Conservation (phyloP, 2,329 filamentous ascomycete genomes). For the Blumeriella jaapii region DNA sequence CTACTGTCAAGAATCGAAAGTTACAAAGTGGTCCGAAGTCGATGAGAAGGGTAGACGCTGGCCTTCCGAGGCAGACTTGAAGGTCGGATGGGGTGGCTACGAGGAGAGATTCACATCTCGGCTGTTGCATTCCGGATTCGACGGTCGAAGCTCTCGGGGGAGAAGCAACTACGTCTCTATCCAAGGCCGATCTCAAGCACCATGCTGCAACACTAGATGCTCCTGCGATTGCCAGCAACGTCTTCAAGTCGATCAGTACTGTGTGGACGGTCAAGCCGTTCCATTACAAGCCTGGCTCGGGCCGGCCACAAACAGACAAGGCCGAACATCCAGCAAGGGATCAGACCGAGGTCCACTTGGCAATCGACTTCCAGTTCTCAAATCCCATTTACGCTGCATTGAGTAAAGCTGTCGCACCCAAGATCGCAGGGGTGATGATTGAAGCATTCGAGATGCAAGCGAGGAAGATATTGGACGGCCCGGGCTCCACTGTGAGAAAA, state of each 20-base stretch:
- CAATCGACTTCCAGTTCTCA: slow-evolving; percentile 71
- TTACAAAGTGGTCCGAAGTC: slow-evolving; percentile 60
- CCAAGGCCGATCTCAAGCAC: slow-evolving; percentile 28
- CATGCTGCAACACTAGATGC: slow-evolving; percentile 31
- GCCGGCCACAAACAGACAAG: slow-evolving; percentile 25
- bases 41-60: slow-evolving; percentile 38
- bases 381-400: slow-evolving; percentile 82
- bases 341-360: slow-evolving; percentile 63
- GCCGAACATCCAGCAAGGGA: slow-evolving; percentile 25
- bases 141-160: slow-evolving; percentile 72
- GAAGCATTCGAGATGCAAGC: slow-evolving; percentile 84
- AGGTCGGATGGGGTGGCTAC: slow-evolving; percentile 74
- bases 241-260: slow-evolving; percentile 60
- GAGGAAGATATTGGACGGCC: slow-evolving; percentile 37
- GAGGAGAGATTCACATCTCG: slow-evolving; percentile 74
- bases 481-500: slow-evolving; percentile 10
- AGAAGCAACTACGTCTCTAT: slow-evolving; percentile 35
- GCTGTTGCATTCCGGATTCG: slow-evolving; percentile 60
- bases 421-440: slow-evolving; percentile 80
- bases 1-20: slow-evolving; percentile 67
- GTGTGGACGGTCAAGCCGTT: slow-evolving; percentile 53
- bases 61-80: slow-evolving; percentile 68
- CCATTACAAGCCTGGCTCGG: slow-evolving; percentile 33
- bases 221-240: slow-evolving; percentile 32
- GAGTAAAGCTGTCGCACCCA: slow-evolving; percentile 70